Percentiles rank a stretch among this genome's conserved stretches.
Conservation (phyloP, 768 basidiomycete species). For the Termitomyces sp. region DNA sequence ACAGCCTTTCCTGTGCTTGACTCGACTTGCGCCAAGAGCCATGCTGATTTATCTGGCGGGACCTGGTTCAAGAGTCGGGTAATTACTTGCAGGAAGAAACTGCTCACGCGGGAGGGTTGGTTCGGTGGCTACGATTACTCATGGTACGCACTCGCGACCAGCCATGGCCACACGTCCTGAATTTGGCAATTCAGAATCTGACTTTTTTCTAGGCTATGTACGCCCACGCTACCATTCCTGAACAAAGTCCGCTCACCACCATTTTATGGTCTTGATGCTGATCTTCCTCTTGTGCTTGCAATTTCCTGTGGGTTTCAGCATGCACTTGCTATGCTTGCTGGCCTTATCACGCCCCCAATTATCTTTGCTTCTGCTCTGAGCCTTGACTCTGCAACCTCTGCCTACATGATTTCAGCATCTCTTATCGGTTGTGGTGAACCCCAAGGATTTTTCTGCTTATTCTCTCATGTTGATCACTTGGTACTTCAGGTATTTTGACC, state of each 20-base stretch:
- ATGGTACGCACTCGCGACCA: conserved; percentile 30
- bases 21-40: neutral
- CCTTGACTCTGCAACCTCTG: conserved; percentile 50
- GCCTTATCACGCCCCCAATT: conserved; percentile 79
- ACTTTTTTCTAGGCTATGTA: conserved; percentile 45
- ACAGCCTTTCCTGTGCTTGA: conserved; percentile 8
- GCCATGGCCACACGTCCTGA: no score
- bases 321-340: conserved; percentile 78
- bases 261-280: conserved; percentile 70
- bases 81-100: conserved; percentile 22
- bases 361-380: conserved; percentile 64
- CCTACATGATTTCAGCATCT: conserved; percentile 79
- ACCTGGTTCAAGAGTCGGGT: neutral
- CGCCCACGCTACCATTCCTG: conserved; percentile 59
- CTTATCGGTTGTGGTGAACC: conserved; percentile 69
- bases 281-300: conserved; percentile 69
- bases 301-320: conserved; percentile 72
- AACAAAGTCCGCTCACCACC: conserved; percentile 44
- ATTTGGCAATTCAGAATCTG: neutral
- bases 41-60: neutral
- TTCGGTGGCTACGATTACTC: conserved; percentile 80
- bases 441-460: neutral
- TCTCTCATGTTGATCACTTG: neutral
- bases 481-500: conserved; percentile 58
- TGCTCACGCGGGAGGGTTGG: conserved; percentile 60